Evolutionary conservation across 75 land plant species (phyloP), one percentile per base, ranked within the genome.

Genomic region (Adiantum capillusveneris): DNA sequence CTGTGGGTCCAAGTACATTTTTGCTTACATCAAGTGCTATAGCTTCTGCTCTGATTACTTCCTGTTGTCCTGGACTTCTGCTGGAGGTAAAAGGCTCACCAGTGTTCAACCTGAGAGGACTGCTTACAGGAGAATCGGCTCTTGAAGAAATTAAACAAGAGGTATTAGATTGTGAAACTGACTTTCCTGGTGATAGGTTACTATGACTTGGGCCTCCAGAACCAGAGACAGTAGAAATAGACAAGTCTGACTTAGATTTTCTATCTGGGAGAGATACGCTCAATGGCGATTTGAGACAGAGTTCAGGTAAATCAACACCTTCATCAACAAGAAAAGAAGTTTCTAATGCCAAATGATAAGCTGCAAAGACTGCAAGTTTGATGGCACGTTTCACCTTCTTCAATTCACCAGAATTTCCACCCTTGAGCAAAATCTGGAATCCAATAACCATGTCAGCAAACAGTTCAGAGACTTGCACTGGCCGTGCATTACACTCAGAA

Each of bases 291-390:
- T 69, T 60, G 43, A 69, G 29, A 28, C 64, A 42, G 50, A 74
- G 57, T 25, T 75, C 74, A 29, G 97, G 97, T 13, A 86, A 65
- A 25, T 66, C 71, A 18, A 88, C 92, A 62, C 97, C 97, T 71
- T 91, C 97, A 69, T 91, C 97, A 18, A 83, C 97, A 63, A 91
- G 80, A 57, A 91, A 91, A 28, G 97, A 91, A 9, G 88, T 87
- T 70, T 91, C 92, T 39, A 91, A 72, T 5, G 97, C 83, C 50
- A 91, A 67, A 62, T 91, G 97, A 71, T 91, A 91, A 6, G 97
- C 90, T 59, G 88, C 85, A 75, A 84, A 91, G 13, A 80, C 75
- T 2, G 97, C 83, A 73, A 67, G 78, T 31, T 87, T 83, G 43
- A 91, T 64, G 45, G 78, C 88, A 76, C 72, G 82, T 56, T 91